A percentile compares a stretch with the other conserved stretches of the same genome.
phyloP scores from a whole-genome alignment of 805 yeast species.

The Metschnikowia santaceciliae region DNA sequence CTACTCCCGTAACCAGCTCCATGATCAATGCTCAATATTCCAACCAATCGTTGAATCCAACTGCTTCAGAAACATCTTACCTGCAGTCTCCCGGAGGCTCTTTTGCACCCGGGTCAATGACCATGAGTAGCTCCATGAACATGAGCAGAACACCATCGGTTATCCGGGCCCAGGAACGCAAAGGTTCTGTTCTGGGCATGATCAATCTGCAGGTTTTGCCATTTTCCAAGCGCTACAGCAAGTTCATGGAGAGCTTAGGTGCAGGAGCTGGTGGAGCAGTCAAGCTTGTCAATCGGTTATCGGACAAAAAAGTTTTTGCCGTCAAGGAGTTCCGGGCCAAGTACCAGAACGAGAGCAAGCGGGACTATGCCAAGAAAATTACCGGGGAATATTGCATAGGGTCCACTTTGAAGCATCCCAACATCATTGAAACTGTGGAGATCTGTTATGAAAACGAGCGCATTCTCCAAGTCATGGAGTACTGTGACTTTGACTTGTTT shows the following conservation, averaged over 20 bases:
- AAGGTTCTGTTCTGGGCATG: conserved; percentile 33
- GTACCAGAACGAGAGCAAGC: conserved; percentile 65
- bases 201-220: conserved; percentile 41
- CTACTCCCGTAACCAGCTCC: conserved; percentile 22
- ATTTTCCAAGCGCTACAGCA: conserved; percentile 71
- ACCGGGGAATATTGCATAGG: conserved; percentile 95
- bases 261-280: conserved; percentile 97
- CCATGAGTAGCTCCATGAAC: conserved; percentile 11
- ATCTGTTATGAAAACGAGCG: conserved; percentile 85
- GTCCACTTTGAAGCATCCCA: conserved; percentile 82
- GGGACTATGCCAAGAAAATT: conserved; percentile 88
- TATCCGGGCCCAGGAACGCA: conserved; percentile 32
- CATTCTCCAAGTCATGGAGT: conserved; percentile 89
- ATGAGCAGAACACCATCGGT: conserved; percentile 29
- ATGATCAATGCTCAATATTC: conserved; percentile 20
- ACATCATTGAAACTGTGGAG: conserved; percentile 87
- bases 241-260: conserved; percentile 82
- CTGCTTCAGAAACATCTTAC: conserved; percentile 31
- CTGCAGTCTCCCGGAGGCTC: conserved; percentile 30
- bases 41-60: conserved; percentile 34
- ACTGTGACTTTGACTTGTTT: conserved; percentile 87
- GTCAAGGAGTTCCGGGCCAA: conserved; percentile 87
- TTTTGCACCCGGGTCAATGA: conserved; percentile 17
- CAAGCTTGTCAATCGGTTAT: conserved; percentile 60
- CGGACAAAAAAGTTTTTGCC: conserved; percentile 75